Base-by-base conservation (phyloP, 441 rosid species). In the Gossypium schwendimanii region DNA sequence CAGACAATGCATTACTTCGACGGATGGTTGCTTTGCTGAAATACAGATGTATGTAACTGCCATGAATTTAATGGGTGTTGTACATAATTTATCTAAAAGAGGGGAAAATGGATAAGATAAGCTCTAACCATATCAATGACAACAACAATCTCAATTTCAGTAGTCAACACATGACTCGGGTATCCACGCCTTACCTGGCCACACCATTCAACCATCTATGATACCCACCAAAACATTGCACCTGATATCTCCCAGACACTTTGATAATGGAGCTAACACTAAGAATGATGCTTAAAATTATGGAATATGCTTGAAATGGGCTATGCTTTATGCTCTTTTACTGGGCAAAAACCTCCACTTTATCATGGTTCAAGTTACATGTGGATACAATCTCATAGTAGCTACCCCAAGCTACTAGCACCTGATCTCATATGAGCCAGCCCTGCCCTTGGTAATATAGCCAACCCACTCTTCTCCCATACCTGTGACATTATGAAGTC, bases 401-500 rank as follows among this genome's bases (percentile, higher is more conserved):
- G 31, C 31, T 72, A 65, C 63, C 23, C 21, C 54, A 33, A 52
- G 65, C 67, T 71, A 72, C 78, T 89, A 93, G 88, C 97, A 91
- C 84, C 98, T 89, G 79, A 95, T 86, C 90, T 91, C 98, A 11
- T 91, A 95, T 2, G 98, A 93, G 33, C 98, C 99, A 0, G 97
- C 99, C 39, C 39, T 6, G 39, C 39, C 39, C 81, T 93, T 93
- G 7, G 98, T 93, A 36, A 95, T 95, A 76, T 95, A 91, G 23
- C 98, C 91, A 73, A 93, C 99, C 97, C 99, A 93, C 96, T 95
- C 89, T 93, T 93, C 84, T 93, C 97, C 97, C 98, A 95, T 17
- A 92, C 98, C 99, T 92, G 85, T 66, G 63, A 36, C 77, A 31
- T 33, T 15, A 14, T 23, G 8, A 20, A 33, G 55, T 79, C 44